Evolutionary conservation across 1,139 yeast genomes (phyloP), one percentile per base, ranked within the genome.

Genomic region (Saccharomyces hybrid): DNA sequence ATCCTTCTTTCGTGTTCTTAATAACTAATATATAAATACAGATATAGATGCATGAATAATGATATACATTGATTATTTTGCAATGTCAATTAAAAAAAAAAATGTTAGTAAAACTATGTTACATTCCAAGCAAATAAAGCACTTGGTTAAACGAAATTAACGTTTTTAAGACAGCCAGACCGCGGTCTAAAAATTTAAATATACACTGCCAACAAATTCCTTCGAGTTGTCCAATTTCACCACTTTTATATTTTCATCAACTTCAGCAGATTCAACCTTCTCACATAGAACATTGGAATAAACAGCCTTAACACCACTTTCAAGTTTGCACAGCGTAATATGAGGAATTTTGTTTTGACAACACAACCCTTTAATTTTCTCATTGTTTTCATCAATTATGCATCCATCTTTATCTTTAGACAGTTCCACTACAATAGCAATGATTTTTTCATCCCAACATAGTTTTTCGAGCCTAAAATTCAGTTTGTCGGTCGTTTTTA

Each of bases 301-400:
- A 27, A 70, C 66, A 0, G 96, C 84, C 54, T 71, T 75, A 5
- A 80, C 75, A 0, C 75, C 75, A 0, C 73, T 71, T 4, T 73
- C 64, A 4, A 74, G 68, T 0, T 89, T 80, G 0, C 95, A 97
- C 8, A 91, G 66, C 0, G 99, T 91, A 31, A 91, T 79, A 68
- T 93, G 99, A 0, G 86, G 78, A 56, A 68, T 66, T 51, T 69
- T 66, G 63, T 83, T 87, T 1, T 78, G 70, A 51, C 70, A 72
- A 5, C 56, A 64, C 7, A 77, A 61, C 0, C 65, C 57, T 1
- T 69, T 30, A 1, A 66, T 59, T 2, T 52, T 51, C 0, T 65
- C 59, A 0, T 65, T 69, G 5, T 60, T 54, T 1, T 61, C 53
- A 32, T 73, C 67, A 14, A 55, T 60, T 6, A 77, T 63, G 13